These are phyloP conservation scores for Calonectria crousiana DNA, from an alignment of 2,329 filamentous ascomycete species.

Conservation along the genomic window DNA sequence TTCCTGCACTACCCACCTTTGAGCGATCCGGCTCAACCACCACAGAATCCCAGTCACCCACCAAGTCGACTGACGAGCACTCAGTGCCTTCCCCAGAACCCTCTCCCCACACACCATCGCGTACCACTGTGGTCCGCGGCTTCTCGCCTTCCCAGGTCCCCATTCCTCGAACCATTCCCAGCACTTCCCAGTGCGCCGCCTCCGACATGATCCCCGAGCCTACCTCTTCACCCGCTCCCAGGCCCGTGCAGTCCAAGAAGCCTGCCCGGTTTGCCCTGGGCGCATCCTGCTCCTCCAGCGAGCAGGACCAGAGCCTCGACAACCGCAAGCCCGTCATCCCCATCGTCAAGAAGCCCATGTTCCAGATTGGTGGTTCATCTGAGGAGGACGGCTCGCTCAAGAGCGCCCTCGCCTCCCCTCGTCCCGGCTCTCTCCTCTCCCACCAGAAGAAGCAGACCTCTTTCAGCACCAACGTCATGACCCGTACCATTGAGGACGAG, in stretches of 20 bases:
- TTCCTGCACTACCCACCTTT: constrained; percentile 48
- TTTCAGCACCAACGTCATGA: constrained; percentile 81
- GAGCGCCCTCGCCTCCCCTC: constrained; percentile 62
- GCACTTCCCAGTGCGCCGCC: constrained; percentile 63
- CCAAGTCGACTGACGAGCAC: constrained; percentile 69
- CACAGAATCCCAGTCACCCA: constrained; percentile 59
- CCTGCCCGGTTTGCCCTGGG: constrained; percentile 78
- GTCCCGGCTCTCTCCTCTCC: constrained; percentile 55
- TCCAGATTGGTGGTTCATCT: constrained; percentile 70
- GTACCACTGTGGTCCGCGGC: constrained; percentile 77
- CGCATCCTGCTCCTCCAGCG: constrained; percentile 81
- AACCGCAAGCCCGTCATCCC: constrained; percentile 49
- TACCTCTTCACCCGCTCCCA: constrained; percentile 67
- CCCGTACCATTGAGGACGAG: constrained; percentile 72
- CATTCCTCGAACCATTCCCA: constrained; percentile 56
- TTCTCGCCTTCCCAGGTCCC: constrained; percentile 83
- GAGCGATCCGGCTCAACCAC: constrained; percentile 59
- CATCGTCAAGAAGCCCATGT: constrained; percentile 56
- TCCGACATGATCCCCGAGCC: constrained; percentile 73
- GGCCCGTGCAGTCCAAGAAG: constrained; percentile 77
- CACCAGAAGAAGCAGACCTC: constrained; percentile 81
- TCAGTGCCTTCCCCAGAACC: constrained; percentile 45
- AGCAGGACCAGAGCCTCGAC: constrained; percentile 63
- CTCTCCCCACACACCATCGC: constrained; percentile 45
- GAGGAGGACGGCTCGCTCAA: constrained; percentile 84